A percentile compares a stretch with the other conserved stretches of the same genome.
phyloP scores from a whole-genome alignment of 2,329 filamentous ascomycete genomes.

The Phialemonium atrogriseum region DNA sequence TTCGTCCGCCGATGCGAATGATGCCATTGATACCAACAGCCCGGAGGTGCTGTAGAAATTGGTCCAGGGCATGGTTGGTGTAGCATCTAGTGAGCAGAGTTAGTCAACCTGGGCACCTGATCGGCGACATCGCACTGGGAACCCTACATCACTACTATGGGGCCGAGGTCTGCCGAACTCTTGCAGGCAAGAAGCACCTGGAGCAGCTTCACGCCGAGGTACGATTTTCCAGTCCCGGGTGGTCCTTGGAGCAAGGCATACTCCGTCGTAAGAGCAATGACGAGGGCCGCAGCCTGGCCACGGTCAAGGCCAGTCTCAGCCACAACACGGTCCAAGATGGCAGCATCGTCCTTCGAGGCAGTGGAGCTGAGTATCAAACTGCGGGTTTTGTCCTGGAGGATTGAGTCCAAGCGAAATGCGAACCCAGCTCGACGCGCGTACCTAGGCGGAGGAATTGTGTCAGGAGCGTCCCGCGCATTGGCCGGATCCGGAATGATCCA shows the following conservation, averaged over 20 bases:
- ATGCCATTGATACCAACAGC: slow-evolving; percentile 38
- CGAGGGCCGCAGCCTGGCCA: slow-evolving; percentile 41
- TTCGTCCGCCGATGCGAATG: slow-evolving; percentile 53
- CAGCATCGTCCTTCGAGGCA: background rate
- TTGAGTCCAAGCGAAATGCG: background rate
- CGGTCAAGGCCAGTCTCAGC: slow-evolving; percentile 34
- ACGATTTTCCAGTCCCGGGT: slow-evolving; percentile 63
- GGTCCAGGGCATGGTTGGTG: slow-evolving; percentile 42
- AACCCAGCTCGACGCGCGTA: background rate
- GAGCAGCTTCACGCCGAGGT: slow-evolving; percentile 50
- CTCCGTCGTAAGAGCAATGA: slow-evolving; percentile 41
- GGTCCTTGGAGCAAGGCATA: slow-evolving; percentile 61
- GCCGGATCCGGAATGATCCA: slow-evolving; percentile 5
- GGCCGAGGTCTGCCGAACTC: slow-evolving; percentile 29
- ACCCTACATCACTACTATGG: slow-evolving; percentile 28
- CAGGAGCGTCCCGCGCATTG: no score
- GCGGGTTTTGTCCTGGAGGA: background rate
- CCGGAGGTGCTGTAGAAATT: slow-evolving; percentile 52
- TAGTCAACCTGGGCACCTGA: background rate
- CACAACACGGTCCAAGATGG: slow-evolving; percentile 6
- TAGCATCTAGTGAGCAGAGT: slow-evolving; percentile 32
- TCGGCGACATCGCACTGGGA: no score
- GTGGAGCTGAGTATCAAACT: background rate
- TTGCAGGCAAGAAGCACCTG: slow-evolving; percentile 41
- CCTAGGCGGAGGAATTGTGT: no score